Percentiles rank a stretch among this genome's conserved stretches.
Evolutionary conservation across 257 asterid species (phyloP).

Genomic region (Capsicum pubescens): DNA sequence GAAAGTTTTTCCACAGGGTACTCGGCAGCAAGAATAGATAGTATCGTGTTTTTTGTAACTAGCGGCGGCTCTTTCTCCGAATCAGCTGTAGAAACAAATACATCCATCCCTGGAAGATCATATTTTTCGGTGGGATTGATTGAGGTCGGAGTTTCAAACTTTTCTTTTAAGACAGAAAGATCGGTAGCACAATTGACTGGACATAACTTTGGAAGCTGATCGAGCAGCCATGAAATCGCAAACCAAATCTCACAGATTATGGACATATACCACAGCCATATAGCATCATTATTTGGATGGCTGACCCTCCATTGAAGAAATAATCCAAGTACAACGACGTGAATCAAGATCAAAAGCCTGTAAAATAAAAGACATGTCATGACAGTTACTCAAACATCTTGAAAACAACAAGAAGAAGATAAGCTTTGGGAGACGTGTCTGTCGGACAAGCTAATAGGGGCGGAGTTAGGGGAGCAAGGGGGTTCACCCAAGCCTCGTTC

Average conservation of each 20-base stretch:
- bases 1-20: constrained; percentile 89
- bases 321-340: constrained; percentile 70
- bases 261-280: constrained; percentile 94
- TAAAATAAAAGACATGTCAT: neutral
- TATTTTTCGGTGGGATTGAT: constrained; percentile 78
- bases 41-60: constrained; percentile 82
- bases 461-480: too few relatives aligned
- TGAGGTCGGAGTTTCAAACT: constrained; percentile 69
- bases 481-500: too few relatives aligned
- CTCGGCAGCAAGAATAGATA: constrained; percentile 85
- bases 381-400: too few relatives aligned
- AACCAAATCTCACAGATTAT: constrained; percentile 84
- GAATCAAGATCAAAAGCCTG: constrained; percentile 78
- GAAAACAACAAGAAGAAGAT: too few relatives aligned
- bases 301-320: constrained; percentile 75
- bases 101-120: constrained; percentile 84
- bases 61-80: constrained; percentile 95
- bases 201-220: constrained; percentile 83
- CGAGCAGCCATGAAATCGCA: constrained; percentile 92
- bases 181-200: constrained; percentile 86
- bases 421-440: too few relatives aligned
- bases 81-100: constrained; percentile 89
- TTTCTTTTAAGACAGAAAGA: constrained; percentile 72
- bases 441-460: too few relatives aligned
- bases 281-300: constrained; percentile 78